Percentiles rank a stretch among this genome's conserved stretches.
These are phyloP conservation scores for Nepenthes gracilis DNA, from an alignment of 148 eudicot genomes.

Conservation along the genomic window DNA sequence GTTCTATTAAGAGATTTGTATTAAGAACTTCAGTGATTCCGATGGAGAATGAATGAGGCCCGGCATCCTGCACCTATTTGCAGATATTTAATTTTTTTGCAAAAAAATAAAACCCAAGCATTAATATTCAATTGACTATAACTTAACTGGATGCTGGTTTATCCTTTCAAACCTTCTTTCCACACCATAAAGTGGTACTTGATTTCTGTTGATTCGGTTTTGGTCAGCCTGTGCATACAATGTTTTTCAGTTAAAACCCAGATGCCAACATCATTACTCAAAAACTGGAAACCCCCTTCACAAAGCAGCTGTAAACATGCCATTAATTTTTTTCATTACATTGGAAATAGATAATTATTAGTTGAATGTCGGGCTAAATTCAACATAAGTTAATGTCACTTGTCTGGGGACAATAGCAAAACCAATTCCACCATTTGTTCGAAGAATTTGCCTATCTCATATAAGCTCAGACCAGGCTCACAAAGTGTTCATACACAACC, in stretches of 20 bases:
- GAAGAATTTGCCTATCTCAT: too few relatives aligned
- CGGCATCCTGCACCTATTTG: conserved; percentile 53
- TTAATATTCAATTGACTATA: not conserved
- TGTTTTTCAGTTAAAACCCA: not conserved
- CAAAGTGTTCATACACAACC: too few relatives aligned
- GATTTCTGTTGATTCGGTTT: conserved; percentile 65
- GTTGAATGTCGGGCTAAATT: too few relatives aligned
- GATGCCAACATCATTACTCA: not conserved
- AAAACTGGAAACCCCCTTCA: too few relatives aligned
- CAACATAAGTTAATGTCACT: too few relatives aligned
- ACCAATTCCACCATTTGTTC: too few relatives aligned
- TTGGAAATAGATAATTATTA: too few relatives aligned
- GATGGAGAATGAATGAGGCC: conserved; percentile 77
- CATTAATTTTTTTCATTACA: too few relatives aligned
- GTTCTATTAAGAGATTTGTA: conserved; percentile 72
- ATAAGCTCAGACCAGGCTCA: too few relatives aligned
- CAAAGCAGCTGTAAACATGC: too few relatives aligned
- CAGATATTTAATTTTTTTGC: conserved; percentile 2
- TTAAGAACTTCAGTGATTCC: conserved; percentile 84
- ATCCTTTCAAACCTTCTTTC: conserved; percentile 78
- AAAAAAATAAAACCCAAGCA: not conserved
- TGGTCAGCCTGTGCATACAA: conserved; percentile 54
- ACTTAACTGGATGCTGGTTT: conserved; percentile 93
- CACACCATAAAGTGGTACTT: conserved; percentile 71
- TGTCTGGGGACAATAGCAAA: too few relatives aligned